These are phyloP conservation scores for Boletus vinaceobasis DNA, from an alignment of 768 basidiomycete species.

Conservation along the genomic window DNA sequence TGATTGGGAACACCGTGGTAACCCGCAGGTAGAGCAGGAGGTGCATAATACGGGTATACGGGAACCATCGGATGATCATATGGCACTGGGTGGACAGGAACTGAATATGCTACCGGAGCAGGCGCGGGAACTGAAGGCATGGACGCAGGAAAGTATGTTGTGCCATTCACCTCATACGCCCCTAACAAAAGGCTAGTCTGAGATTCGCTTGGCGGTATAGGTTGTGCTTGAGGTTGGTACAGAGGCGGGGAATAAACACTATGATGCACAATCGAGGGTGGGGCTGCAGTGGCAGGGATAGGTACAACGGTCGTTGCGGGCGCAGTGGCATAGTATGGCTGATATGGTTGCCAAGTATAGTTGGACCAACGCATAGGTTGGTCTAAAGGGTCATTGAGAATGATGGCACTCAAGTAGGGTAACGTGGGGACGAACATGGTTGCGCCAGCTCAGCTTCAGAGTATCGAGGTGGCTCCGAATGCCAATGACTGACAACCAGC, in stretches of 20 bases:
- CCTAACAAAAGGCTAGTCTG: conserved; percentile 10
- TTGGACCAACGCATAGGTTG: conserved; percentile 16
- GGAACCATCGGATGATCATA: conserved; percentile 7
- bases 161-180: conserved; percentile 26
- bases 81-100: conserved; percentile 3
- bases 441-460: conserved; percentile 30
- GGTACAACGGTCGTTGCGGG: conserved; percentile 12
- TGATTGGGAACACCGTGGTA: conserved; percentile 6
- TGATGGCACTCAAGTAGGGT: neutral
- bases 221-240: neutral
- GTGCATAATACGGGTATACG: conserved; percentile 9
- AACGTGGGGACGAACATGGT: conserved; percentile 29
- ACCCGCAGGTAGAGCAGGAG: neutral
- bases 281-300: neutral
- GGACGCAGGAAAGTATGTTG: conserved; percentile 26
- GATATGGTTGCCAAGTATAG: conserved; percentile 11
- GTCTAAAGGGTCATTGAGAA: conserved; percentile 8
- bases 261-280: conserved; percentile 1
- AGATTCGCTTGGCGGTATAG: neutral
- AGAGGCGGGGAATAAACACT: neutral
- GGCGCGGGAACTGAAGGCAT: neutral
- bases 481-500: neutral
- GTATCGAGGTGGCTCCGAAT: conserved; percentile 25
- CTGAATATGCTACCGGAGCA: conserved; percentile 3
- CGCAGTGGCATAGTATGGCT: conserved; percentile 31